phyloP scores from a whole-genome alignment of 1,284 basidiomycete genomes.

The Apiotrichum mycotoxinovorans region DNA sequence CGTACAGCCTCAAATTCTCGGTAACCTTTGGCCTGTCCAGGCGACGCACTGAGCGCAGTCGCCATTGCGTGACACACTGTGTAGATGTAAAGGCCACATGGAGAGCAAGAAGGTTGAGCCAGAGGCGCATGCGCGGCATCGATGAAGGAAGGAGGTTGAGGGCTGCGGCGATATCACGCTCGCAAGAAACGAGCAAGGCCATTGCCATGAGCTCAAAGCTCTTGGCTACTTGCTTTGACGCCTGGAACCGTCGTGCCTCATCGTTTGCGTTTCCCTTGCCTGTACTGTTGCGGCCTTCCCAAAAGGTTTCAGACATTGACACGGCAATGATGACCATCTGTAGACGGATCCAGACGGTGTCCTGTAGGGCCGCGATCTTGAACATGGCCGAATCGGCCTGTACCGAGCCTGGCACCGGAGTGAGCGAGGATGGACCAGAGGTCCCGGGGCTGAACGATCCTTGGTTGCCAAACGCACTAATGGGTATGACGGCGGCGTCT shows the following conservation, averaged over 20 bases:
- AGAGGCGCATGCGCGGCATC: not conserved
- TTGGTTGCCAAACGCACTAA: too few relatives aligned
- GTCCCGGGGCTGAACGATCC: not conserved
- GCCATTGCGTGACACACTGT: not conserved
- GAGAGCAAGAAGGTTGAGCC: not conserved
- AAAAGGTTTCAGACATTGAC: conserved; percentile 45
- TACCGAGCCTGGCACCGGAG: conserved; percentile 52
- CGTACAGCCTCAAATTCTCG: not conserved
- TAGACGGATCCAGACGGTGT: conserved; percentile 54
- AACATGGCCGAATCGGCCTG: conserved; percentile 59
- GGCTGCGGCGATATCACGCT: not conserved
- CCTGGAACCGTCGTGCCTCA: too few relatives aligned
- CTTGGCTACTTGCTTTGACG: not conserved
- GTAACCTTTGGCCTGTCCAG: not conserved
- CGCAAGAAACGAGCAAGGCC: not conserved
- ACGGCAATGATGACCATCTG: conserved; percentile 51
- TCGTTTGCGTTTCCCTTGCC: not conserved
- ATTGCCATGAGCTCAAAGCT: not conserved
- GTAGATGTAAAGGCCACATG: not conserved
- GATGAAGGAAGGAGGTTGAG: not conserved
- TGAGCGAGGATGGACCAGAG: too few relatives aligned
- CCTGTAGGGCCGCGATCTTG: conserved; percentile 57
- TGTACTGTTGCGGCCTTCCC: not conserved
- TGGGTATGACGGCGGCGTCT: too few relatives aligned
- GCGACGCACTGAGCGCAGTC: not conserved